Base-by-base conservation (phyloP, 1,284 basidiomycete species). In the Sutorius eximius region DNA sequence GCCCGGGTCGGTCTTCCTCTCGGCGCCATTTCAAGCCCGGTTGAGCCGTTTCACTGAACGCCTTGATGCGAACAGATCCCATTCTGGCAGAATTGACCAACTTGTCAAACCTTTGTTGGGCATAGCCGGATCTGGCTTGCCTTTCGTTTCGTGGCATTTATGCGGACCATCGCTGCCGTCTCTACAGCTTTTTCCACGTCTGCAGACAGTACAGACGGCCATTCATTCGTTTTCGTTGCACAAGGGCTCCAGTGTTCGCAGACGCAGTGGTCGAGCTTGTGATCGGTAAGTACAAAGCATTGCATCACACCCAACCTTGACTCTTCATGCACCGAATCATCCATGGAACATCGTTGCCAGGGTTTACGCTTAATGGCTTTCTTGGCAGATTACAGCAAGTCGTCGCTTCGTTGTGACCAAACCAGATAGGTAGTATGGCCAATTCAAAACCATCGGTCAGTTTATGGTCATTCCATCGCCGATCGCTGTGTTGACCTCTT, bases 381-480 rank as follows among this genome's bases (percentile, higher is more conserved):
- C 52, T 63, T 55, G 63, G 52, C 51, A 33, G 27, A 15, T 33
- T 36, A 41, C 45, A 49, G 11, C 13, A 20, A 42, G 27, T n/a
- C n/a, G 37, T 47, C 36, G 18, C 16, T 38, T 37, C 44, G 5
- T 44, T 34, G 1, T 43, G 42, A 54, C 45, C 33, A 48, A 41
- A 46, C 44, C 32, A 30, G 44, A 51, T 38, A 33, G 10, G 40
- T 29, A 47, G 20, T 33, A 16, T 37, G 37, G 24, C 45, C 20
- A 20, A 47, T 37, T 44, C 38, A 22, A 34, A 18, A 20, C 44
- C 42, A 27, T 32, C 33, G 30, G 22, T 20, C 42, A 43, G 48
- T 37, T 45, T 63, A 67, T 51, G 33, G 38, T 64, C 64, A 60
- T 52, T 52, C 37, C 62, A 69, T 56, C 59, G 18, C 66, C 62